phyloP scores from a whole-genome alignment of 257 asterid genomes.

The Scutellaria baicalensis region DNA sequence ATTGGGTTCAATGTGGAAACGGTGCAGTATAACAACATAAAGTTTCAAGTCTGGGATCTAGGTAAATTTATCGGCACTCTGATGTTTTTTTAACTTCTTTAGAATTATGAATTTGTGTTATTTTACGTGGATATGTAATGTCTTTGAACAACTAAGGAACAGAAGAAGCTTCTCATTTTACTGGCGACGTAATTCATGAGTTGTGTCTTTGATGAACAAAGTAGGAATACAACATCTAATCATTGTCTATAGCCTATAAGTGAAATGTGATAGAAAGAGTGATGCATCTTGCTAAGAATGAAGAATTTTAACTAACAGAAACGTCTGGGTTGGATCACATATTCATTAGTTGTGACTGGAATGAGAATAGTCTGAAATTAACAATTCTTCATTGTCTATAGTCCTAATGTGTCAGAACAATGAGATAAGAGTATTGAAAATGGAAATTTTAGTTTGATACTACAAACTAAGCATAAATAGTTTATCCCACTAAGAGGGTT shows the following conservation, averaged over 20 bases:
- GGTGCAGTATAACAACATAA: constrained; percentile 80
- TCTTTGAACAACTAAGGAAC: neutral
- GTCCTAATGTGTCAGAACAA: neutral
- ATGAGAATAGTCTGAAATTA: neutral
- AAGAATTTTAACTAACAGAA: neutral
- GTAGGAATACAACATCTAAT: neutral
- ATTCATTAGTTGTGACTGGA: neutral
- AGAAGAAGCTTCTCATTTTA: neutral
- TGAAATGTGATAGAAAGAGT: neutral
- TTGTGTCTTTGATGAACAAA: neutral
- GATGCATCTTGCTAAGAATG: neutral
- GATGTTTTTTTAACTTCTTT: neutral
- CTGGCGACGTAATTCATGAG: neutral
- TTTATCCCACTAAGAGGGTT: neutral
- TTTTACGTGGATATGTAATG: neutral
- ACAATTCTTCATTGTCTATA: neutral
- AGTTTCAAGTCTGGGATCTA: constrained; percentile 97
- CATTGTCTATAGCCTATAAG: neutral
- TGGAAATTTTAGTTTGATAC: neutral
- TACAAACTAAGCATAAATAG: neutral
- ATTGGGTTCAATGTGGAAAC: constrained; percentile 97
- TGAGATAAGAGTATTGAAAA: neutral
- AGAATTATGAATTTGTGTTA: neutral
- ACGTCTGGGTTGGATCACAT: neutral
- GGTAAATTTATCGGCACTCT: constrained; percentile 33